These are phyloP conservation scores for Boeremia exigua DNA, from an alignment of 2,329 filamentous ascomycete species.

Conservation along the genomic window DNA sequence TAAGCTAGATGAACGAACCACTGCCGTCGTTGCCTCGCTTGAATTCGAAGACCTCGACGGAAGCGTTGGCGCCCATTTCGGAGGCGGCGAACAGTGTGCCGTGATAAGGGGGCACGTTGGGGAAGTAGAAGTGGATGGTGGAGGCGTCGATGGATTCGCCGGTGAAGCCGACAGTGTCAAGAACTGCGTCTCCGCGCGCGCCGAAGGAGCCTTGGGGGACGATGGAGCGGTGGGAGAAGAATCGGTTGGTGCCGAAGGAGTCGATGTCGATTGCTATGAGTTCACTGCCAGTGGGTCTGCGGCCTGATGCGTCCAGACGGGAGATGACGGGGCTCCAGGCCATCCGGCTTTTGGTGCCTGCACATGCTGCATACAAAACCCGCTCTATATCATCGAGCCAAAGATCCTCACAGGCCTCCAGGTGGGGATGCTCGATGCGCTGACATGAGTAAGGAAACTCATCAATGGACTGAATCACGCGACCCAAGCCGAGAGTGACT, in stretches of 20 bases:
- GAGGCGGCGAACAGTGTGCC: constrained; percentile 29
- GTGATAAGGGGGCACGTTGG: constrained; percentile 36
- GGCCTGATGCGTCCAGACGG: constrained; percentile 29
- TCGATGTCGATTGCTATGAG: constrained; percentile 40
- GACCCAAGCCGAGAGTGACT: constrained; percentile 32
- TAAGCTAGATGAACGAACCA: no score
- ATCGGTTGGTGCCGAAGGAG: constrained; percentile 27
- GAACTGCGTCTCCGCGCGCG: constrained; percentile 25
- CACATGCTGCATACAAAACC: constrained; percentile 39
- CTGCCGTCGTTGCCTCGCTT: constrained; percentile 25
- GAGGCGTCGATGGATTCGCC: constrained; percentile 30
- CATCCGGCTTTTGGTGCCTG: constrained; percentile 26
- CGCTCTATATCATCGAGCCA: constrained; percentile 38
- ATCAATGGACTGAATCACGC: constrained; percentile 34
- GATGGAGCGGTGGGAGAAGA: constrained; percentile 34
- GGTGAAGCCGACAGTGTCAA: constrained; percentile 39
- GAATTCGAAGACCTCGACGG: constrained; percentile 37
- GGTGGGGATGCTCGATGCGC: constrained; percentile 28
- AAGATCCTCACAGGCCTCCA: constrained; percentile 41
- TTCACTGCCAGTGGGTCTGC: constrained; percentile 31
- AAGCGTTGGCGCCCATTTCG: constrained; percentile 33
- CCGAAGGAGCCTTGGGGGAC: constrained; percentile 30
- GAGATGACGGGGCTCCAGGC: constrained; percentile 35
- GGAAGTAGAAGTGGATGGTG: constrained; percentile 37
- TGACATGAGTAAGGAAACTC: constrained; percentile 38